Base-by-base conservation (phyloP, 257 asterid genomes). In the Plantago major region DNA sequence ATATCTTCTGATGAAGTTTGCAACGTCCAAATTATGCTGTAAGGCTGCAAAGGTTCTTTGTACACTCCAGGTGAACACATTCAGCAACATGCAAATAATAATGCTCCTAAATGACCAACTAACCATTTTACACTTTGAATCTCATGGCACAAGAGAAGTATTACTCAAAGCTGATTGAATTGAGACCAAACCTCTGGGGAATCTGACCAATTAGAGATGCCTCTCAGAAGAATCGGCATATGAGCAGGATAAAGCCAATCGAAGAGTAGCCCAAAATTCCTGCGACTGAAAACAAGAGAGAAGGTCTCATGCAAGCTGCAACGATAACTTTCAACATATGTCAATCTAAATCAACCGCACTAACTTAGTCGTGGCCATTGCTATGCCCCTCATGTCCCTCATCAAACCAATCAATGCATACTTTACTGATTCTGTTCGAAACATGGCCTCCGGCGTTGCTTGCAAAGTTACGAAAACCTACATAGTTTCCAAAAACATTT, bases 231-330 rank as follows among this genome's bases (percentile, higher is more conserved):
- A 79, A 80, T 61, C 44, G 94, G 95, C 93, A 93, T 93, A 81
- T 80, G 99, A 63, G 89, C 82, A 53, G 99, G 96, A 79, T 93
- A 93, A 74, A 93, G 74, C 99, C 99, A 93, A 78, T 93, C 97
- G 80, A 89, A 93, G 59, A 93, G 85, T 62, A 93, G 83, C 64
- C 95, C 92, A 58, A 83, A 93, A 56, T 89, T 86, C 73, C 96
- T 82, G 68, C 96, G 99, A 74, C 99, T 93, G 90, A 60, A 79
- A 81, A 53, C 37, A 71, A 67, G 13, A 59, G 16, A 55, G 72
- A 47, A 54, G 63, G 60, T 66, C 67, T 60, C 63, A 55, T 51
- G 42, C 52, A 70, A 42, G 46, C 61, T 50, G 64, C 18, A 28
- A 43, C 42, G 43, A 47, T 47, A 67, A 19, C 6, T 70, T 56